These are phyloP conservation scores for Coniferiporia sulphurascens DNA, from an alignment of 1,284 basidiomycete species.

Conservation along the genomic window DNA sequence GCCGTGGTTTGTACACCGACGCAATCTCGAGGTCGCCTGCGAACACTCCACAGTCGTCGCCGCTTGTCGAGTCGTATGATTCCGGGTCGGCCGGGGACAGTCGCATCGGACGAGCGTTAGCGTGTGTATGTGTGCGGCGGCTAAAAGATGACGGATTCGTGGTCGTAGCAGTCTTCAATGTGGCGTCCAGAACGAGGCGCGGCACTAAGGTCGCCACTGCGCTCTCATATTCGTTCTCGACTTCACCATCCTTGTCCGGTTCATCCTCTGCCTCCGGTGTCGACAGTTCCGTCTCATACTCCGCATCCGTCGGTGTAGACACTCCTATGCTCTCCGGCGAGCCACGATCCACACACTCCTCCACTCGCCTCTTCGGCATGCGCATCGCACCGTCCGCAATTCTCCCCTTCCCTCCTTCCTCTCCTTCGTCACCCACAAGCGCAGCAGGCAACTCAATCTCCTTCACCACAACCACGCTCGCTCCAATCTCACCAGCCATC, in stretches of 20 bases:
- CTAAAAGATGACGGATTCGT: not conserved
- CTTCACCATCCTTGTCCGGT: conserved; percentile 20
- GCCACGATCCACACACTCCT: conserved; percentile 8
- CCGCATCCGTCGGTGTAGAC: conserved; percentile 37
- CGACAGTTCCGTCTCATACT: conserved; percentile 33
- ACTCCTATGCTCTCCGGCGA: conserved; percentile 25
- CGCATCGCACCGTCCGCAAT: conserved; percentile 18
- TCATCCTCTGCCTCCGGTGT: conserved; percentile 12
- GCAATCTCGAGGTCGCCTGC: conserved; percentile 59
- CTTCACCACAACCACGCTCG: conserved; percentile 82
- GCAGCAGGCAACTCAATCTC: conserved; percentile 68
- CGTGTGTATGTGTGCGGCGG: conserved; percentile 21
- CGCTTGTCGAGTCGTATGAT: not conserved
- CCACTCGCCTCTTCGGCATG: conserved; percentile 14
- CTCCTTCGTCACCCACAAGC: not conserved
- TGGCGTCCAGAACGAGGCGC: not conserved
- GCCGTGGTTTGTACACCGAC: conserved; percentile 67
- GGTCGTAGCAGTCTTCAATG: not conserved
- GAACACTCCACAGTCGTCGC: conserved; percentile 25
- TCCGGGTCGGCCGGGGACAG: conserved; percentile 18
- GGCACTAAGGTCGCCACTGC: conserved; percentile 3
- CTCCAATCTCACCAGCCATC: conserved; percentile 92
- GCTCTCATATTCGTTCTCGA: conserved; percentile 25
- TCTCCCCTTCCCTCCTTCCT: not conserved
- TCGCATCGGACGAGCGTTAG: conserved; percentile 12